A percentile compares a stretch with the other conserved stretches of the same genome.
Conservation (phyloP, 164 flowering plant species). For the Akebia trifoliata region DNA sequence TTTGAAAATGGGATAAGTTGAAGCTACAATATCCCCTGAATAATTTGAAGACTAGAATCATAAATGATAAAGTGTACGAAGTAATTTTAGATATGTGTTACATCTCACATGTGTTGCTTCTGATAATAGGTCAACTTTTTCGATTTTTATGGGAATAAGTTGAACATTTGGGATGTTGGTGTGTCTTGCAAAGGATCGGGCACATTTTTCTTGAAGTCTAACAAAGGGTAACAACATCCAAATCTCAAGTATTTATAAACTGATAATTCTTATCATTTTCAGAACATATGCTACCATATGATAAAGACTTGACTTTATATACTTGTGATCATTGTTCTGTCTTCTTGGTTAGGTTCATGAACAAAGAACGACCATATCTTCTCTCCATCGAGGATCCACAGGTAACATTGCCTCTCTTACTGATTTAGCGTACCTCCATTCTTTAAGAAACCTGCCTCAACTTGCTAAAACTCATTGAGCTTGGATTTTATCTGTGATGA, state of each 20-base stretch:
- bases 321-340: background rate
- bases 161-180: slow-evolving; percentile 84
- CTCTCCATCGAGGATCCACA: slow-evolving; percentile 93
- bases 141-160: slow-evolving; percentile 84
- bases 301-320: background rate
- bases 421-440: background rate
- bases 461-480: background rate
- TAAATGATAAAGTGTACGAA: too few relatives aligned
- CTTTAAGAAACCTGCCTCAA: background rate
- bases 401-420: slow-evolving; percentile 32
- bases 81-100: too few relatives aligned
- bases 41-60: too few relatives aligned
- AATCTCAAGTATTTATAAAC: too few relatives aligned
- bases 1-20: too few relatives aligned
- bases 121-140: slow-evolving; percentile 67
- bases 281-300: too few relatives aligned
- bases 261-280: background rate
- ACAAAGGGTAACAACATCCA: slow-evolving; percentile 52
- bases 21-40: background rate
- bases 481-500: slow-evolving; percentile 7
- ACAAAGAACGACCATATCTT: slow-evolving; percentile 44
- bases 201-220: slow-evolving; percentile 61
- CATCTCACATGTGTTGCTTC: slow-evolving; percentile 11
- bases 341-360: slow-evolving; percentile 46
- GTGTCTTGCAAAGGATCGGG: slow-evolving; percentile 70